Conservation (phyloP, 768 basidiomycete species). For the Cystobasidiopsis lactophilus region DNA sequence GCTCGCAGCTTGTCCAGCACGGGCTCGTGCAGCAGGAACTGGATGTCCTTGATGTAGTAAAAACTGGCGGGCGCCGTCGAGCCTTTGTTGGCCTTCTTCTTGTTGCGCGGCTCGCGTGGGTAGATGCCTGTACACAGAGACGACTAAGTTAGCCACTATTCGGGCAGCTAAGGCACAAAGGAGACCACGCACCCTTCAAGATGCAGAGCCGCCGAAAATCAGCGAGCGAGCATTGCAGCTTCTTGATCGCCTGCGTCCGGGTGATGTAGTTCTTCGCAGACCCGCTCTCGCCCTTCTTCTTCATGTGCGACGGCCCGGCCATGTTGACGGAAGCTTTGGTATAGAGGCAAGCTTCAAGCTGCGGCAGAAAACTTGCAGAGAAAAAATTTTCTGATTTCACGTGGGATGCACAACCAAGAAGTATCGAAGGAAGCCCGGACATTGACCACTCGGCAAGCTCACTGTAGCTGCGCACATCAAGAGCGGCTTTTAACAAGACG, state of each 20-base stretch:
- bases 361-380: no score
- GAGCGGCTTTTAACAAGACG: no score
- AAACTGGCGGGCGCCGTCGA: constrained; percentile 91
- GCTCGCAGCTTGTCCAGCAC: constrained; percentile 78
- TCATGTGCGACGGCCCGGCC: no score
- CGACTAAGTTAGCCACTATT: constrained; percentile 1
- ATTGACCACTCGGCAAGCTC: no score
- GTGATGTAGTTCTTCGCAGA: constrained; percentile 76
- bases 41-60: constrained; percentile 95
- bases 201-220: constrained; percentile 95
- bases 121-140: constrained; percentile 72
- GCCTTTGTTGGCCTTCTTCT: constrained; percentile 89
- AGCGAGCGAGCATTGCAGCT: constrained; percentile 83
- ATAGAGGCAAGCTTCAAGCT: no score
- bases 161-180: constrained; percentile 29
- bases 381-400: no score
- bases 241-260: constrained; percentile 73
- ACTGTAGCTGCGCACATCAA: no score
- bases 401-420: no score
- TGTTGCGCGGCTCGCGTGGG: constrained; percentile 78
- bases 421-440: no score
- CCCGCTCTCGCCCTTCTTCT: constrained; percentile 60
- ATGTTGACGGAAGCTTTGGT: no score
- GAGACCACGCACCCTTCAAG: no score
- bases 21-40: constrained; percentile 90